These are phyloP conservation scores for Boletus semigastroideus DNA, from an alignment of 1,284 basidiomycete species.

Conservation along the genomic window DNA sequence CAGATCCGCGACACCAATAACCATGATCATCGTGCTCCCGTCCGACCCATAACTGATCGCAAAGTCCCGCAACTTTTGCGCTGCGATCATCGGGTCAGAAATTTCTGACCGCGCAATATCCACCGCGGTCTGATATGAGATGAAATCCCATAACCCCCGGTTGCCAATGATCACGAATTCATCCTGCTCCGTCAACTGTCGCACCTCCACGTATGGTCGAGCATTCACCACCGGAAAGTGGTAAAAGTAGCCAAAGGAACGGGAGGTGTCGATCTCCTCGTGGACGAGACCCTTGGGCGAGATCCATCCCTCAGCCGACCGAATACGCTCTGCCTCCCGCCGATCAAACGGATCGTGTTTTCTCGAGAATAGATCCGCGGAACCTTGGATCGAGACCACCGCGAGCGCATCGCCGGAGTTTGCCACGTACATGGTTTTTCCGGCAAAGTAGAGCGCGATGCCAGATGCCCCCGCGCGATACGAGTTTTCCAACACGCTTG, in stretches of 20 bases:
- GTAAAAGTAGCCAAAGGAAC: slow-evolving; percentile 94
- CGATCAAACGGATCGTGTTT: slow-evolving; percentile 93
- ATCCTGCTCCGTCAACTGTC: slow-evolving; percentile 81
- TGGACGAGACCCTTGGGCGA: slow-evolving; percentile 93
- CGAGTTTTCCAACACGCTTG: slow-evolving; percentile 39
- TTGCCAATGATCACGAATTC: slow-evolving; percentile 98
- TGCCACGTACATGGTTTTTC: slow-evolving; percentile 84
- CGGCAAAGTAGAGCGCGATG: slow-evolving; percentile 83
- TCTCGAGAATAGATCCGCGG: slow-evolving; percentile 73
- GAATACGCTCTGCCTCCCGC: slow-evolving; percentile 83
- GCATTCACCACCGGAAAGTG: slow-evolving; percentile 92
- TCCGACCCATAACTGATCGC: slow-evolving; percentile 97
- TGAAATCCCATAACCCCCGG: slow-evolving; percentile 90
- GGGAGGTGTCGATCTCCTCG: slow-evolving; percentile 88
- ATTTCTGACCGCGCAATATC: slow-evolving; percentile 90
- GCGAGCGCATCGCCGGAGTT: slow-evolving; percentile 91
- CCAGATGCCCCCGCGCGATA: slow-evolving; percentile 81
- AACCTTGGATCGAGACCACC: slow-evolving; percentile 83
- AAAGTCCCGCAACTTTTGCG: slow-evolving; percentile 95
- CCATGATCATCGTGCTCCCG: slow-evolving; percentile 98
- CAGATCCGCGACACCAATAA: slow-evolving; percentile 81
- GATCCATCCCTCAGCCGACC: slow-evolving; percentile 94
- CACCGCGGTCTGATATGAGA: slow-evolving; percentile 95
- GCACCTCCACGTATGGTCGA: slow-evolving; percentile 73
- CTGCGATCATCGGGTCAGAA: slow-evolving; percentile 93